Evolutionary conservation across 208 protist genomes (phyloP), one percentile per base, ranked within the genome.

Genomic region (Trypanosoma congolense): DNA sequence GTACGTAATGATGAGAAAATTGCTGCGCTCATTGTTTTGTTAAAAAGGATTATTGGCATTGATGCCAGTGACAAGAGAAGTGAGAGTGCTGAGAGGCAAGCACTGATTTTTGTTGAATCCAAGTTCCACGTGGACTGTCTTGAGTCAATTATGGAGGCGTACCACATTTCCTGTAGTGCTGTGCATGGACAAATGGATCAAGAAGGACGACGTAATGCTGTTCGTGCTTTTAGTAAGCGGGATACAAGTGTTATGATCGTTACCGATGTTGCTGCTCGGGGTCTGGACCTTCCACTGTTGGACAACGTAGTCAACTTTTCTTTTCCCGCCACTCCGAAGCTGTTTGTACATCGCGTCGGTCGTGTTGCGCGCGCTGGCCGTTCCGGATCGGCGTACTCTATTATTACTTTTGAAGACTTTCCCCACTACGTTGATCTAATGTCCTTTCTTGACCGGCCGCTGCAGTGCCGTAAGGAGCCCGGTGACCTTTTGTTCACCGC

Each of bases 231-330:
- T 65, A 57, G 90, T 29, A 77, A 82, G 51, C 75, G 79, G 0
- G 50, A 93, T 50, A 88, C 88, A 16, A 74, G 69, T 46, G 68
- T 99, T 16, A 91, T 99, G 66, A 48, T 99, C 16, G 98, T 99
- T 8, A 99, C 99, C 2, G 98, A 99, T 77, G 93, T 99, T 4
- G 98, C 99, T 1, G 98, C 98, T 5, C 93, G 99, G 67, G 99
- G 98, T 71, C 74, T 99, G 3, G 98, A 99, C 76, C 80, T 99
- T 42, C 98, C 98, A 26, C 64, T 98, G 31, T 77, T 99, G 0
- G 97, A 99, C 75, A 97, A 98, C 66, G 98, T 99, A 3, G 92
- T 99, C 49, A 99, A 99, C 86, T 99, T 95, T 62, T 97, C 99
- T 55, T 99, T 99, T 55, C 97, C 99, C 10, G 65, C 88, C 4